phyloP scores from a whole-genome alignment of 495 filamentous ascomycete genomes.

The Aspergillus leporis region DNA sequence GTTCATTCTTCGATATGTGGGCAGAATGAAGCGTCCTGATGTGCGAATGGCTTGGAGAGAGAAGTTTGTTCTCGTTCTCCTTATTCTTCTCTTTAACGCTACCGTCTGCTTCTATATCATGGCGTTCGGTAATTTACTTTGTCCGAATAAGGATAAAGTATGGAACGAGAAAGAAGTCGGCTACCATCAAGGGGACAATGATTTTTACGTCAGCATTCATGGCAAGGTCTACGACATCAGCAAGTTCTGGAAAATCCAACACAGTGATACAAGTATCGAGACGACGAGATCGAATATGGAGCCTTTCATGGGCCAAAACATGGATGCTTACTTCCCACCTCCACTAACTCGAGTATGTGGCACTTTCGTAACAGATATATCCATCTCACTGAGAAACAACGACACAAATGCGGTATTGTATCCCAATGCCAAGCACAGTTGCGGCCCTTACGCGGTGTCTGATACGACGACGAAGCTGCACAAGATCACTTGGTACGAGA shows the following conservation, averaged over 20 bases:
- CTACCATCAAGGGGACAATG: constrained; percentile 66
- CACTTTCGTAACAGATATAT: constrained; percentile 57
- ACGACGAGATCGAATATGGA: constrained; percentile 69
- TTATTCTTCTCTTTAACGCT: constrained; percentile 84
- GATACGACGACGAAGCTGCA: constrained; percentile 56
- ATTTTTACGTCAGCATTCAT: constrained; percentile 87
- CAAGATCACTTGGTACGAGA: constrained; percentile 71
- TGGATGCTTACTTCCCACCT: constrained; percentile 81
- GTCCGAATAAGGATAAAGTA: constrained; percentile 88
- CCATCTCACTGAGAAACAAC: constrained; percentile 59
- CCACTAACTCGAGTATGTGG: constrained; percentile 76
- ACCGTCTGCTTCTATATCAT: constrained; percentile 92
- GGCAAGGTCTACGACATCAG: constrained; percentile 91
- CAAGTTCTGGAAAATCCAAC: constrained; percentile 80
- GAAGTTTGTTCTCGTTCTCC: constrained; percentile 76
- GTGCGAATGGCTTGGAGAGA: constrained; percentile 97
- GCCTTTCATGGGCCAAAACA: constrained; percentile 70
- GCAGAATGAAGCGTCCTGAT: constrained; percentile 96
- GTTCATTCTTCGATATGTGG: constrained; percentile 72
- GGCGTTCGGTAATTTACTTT: constrained; percentile 78
- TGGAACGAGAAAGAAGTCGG: constrained; percentile 75
- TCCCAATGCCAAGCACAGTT: constrained; percentile 60
- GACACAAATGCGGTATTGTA: constrained; percentile 51
- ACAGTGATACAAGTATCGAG: constrained; percentile 66
- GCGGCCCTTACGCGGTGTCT: constrained; percentile 56